Evolutionary conservation across 2,329 filamentous ascomycete genomes (phyloP).

Genomic region (Colletotrichum gigasporum): DNA sequence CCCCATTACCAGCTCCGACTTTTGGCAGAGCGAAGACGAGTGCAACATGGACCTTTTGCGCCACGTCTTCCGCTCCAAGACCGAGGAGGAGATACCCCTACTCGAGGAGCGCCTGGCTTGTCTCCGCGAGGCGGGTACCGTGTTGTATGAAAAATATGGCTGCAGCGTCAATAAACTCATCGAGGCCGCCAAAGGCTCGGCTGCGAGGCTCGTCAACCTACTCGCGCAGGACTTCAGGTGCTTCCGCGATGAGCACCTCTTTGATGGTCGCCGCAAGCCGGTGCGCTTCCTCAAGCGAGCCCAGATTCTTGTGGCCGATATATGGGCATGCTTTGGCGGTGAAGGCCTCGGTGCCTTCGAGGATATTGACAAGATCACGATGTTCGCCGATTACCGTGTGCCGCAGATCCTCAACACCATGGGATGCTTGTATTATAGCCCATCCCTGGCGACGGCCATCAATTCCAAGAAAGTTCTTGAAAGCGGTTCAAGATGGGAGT

Average conservation of each 20-base stretch:
- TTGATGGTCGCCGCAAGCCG: constrained; percentile 73
- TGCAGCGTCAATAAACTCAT: constrained; percentile 80
- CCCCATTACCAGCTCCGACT: constrained; percentile 87
- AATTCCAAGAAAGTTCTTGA: constrained; percentile 71
- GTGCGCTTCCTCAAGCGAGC: constrained; percentile 92
- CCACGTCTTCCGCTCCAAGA: constrained; percentile 87
- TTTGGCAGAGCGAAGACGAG: constrained; percentile 81
- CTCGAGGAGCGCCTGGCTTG: constrained; percentile 81
- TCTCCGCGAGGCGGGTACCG: constrained; percentile 81
- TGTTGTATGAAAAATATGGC: constrained; percentile 81
- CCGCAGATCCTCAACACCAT: constrained; percentile 91
- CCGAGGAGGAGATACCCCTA: constrained; percentile 87
- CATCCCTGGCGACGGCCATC: constrained; percentile 78
- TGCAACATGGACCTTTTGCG: constrained; percentile 79
- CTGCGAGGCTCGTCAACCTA: constrained; percentile 85
- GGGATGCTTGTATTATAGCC: constrained; percentile 86
- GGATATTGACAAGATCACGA: constrained; percentile 95
- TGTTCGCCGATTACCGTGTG: constrained; percentile 98
- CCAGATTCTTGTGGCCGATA: constrained; percentile 93
- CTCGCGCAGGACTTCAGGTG: constrained; percentile 84
- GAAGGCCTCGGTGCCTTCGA: constrained; percentile 80
- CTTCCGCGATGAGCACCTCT: constrained; percentile 83
- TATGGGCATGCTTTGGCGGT: constrained; percentile 96
- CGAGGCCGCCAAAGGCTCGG: constrained; percentile 78
- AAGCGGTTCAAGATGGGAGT: constrained; percentile 80